phyloP scores from a whole-genome alignment of 1,284 basidiomycete genomes.

The Cutaneotrichosporon dermatis region DNA sequence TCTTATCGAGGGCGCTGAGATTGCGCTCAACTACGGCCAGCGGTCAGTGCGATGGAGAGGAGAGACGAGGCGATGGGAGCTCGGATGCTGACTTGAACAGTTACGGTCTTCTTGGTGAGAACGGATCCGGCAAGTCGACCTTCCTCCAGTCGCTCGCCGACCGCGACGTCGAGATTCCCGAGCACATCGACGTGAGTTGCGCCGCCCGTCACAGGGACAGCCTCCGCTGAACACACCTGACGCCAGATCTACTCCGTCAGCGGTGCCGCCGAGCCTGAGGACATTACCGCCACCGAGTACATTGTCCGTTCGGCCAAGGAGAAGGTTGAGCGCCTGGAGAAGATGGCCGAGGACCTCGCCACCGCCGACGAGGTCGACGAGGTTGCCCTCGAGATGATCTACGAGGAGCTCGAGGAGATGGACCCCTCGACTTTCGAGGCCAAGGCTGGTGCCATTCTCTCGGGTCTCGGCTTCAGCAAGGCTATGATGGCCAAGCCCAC shows the following conservation, averaged over 20 bases:
- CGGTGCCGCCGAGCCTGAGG: conserved; percentile 95
- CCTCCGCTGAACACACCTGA: neutral
- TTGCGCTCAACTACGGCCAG: conserved; percentile 94
- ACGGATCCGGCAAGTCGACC: conserved; percentile 85
- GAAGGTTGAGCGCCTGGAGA: conserved; percentile 94
- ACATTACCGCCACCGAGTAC: conserved; percentile 92
- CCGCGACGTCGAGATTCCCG: conserved; percentile 89
- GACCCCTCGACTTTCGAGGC: conserved; percentile 93
- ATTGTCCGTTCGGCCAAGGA: conserved; percentile 87
- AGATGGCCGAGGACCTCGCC: conserved; percentile 90
- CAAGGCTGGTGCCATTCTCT: conserved; percentile 91
- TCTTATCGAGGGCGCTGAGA: conserved; percentile 82
- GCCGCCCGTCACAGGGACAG: neutral
- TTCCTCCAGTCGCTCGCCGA: conserved; percentile 65
- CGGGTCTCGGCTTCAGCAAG: conserved; percentile 89
- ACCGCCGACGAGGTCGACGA: conserved; percentile 87
- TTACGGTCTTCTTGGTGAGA: conserved; percentile 91
- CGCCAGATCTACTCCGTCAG: conserved; percentile 82
- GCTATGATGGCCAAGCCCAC: conserved; percentile 95
- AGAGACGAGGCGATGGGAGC: neutral
- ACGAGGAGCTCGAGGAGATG: conserved; percentile 96
- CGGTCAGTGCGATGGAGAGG: conserved; percentile 52
- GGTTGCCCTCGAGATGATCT: conserved; percentile 74
- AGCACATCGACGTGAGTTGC: conserved; percentile 71
- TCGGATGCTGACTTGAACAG: conserved; percentile 28